A percentile compares a stretch with the other conserved stretches of the same genome.
Evolutionary conservation across 345 rosid species (phyloP).

Genomic region (Psidium guajava): DNA sequence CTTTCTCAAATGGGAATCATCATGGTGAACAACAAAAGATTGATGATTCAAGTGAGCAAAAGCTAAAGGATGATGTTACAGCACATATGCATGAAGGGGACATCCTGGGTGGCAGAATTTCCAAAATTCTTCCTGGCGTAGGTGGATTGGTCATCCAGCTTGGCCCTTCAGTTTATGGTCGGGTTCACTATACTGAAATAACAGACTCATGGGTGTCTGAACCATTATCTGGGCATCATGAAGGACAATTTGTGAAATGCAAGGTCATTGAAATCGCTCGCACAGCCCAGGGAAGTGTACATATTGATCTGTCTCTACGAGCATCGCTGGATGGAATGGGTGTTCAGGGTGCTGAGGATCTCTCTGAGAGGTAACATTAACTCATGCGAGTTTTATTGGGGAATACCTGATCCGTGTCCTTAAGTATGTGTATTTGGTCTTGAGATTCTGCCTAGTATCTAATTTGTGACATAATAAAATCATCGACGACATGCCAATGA

Average conservation of each 20-base stretch:
- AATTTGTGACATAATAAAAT: neutral
- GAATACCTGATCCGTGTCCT: neutral
- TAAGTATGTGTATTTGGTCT: neutral
- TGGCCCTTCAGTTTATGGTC: slow-evolving; percentile 69
- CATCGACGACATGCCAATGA: neutral
- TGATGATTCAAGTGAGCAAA: slow-evolving; percentile 13
- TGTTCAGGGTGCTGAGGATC: slow-evolving; percentile 21
- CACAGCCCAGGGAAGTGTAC: slow-evolving; percentile 50
- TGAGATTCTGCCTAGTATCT: neutral
- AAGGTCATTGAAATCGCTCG: slow-evolving; percentile 73
- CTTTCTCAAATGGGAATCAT: slow-evolving; percentile 3
- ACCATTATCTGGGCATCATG: slow-evolving; percentile 59
- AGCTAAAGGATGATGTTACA: slow-evolving; percentile 19
- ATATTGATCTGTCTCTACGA: slow-evolving; percentile 69
- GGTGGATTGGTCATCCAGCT: slow-evolving; percentile 85
- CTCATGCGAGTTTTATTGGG: neutral
- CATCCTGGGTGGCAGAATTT: slow-evolving; percentile 74
- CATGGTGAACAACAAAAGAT: neutral
- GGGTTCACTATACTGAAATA: slow-evolving; percentile 83
- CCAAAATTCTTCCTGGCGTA: slow-evolving; percentile 62
- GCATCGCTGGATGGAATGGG: slow-evolving; percentile 50
- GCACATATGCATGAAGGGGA: slow-evolving; percentile 67
- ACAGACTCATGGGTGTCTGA: slow-evolving; percentile 56
- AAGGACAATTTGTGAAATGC: slow-evolving; percentile 89
- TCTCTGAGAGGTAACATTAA: slow-evolving; percentile 31